phyloP scores from a whole-genome alignment of 2,329 filamentous ascomycete genomes.

The Escovopsis sp. region DNA sequence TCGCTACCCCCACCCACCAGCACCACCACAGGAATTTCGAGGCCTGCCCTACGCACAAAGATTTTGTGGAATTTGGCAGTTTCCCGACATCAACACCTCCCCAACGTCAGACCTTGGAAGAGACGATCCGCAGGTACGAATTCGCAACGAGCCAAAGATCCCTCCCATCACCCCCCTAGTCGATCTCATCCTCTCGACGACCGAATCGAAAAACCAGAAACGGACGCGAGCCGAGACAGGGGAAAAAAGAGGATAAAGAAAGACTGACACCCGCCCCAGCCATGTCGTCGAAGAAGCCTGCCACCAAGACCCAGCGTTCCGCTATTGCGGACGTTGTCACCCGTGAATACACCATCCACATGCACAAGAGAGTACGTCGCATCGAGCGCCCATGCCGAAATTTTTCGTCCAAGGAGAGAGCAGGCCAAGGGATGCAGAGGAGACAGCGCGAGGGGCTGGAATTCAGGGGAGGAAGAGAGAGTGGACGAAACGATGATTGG shows the following conservation, averaged over 20 bases:
- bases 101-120: constrained; percentile 23
- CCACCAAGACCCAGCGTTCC: constrained; percentile 48
- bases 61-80: constrained; percentile 24
- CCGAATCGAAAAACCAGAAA: too few relatives aligned
- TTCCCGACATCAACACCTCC: constrained; percentile 20
- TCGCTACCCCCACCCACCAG: constrained; percentile 21
- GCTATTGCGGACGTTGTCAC: constrained; percentile 98
- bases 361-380: constrained; percentile 69
- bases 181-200: too few relatives aligned
- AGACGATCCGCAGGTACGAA: constrained; percentile 29
- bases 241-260: neutral
- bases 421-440: too few relatives aligned
- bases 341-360: constrained; percentile 99
- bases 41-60: constrained; percentile 27
- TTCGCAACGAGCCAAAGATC: too few relatives aligned
- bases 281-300: constrained; percentile 29
- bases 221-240: too few relatives aligned
- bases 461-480: too few relatives aligned
- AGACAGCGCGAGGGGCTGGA: too few relatives aligned
- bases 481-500: too few relatives aligned
- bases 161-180: too few relatives aligned
- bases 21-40: constrained; percentile 17
- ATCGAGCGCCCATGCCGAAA: neutral
- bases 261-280: constrained; percentile 18
- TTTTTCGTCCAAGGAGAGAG: too few relatives aligned